Percentiles rank a stretch among this genome's conserved stretches.
phyloP scores from a whole-genome alignment of 108 stramenopile species.

The Aurantiochytrium sp. region DNA sequence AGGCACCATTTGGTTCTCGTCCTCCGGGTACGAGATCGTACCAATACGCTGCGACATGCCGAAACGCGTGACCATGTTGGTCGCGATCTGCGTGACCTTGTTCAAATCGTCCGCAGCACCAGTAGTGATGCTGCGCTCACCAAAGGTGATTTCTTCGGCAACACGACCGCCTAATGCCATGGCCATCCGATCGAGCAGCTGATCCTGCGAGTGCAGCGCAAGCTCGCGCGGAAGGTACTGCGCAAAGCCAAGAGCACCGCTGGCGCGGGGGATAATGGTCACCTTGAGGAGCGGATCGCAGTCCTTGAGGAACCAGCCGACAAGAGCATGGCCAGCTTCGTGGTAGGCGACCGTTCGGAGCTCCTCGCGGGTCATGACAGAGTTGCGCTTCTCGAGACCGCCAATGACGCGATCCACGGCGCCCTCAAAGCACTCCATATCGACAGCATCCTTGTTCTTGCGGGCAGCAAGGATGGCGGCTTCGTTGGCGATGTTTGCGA shows the following conservation, averaged over 20 bases:
- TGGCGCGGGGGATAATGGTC: constrained; percentile 82
- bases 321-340: constrained; percentile 94
- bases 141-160: constrained; percentile 85
- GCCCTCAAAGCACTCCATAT: constrained; percentile 80
- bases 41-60: constrained; percentile 90
- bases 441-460: constrained; percentile 68
- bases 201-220: constrained; percentile 63
- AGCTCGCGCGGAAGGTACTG: constrained; percentile 94
- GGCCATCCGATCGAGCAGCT: constrained; percentile 89
- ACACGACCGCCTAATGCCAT: constrained; percentile 93
- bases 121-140: constrained; percentile 68
- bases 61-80: constrained; percentile 80
- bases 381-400: constrained; percentile 79
- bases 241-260: constrained; percentile 86
- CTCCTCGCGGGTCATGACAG: constrained; percentile 81
- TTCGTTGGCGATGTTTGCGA: constrained; percentile 95
- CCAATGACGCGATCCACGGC: constrained; percentile 88
- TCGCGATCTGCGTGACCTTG: constrained; percentile 84
- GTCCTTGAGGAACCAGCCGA: constrained; percentile 89
- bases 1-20: constrained; percentile 54
- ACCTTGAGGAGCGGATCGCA: constrained; percentile 91
- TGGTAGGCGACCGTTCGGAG: constrained; percentile 84
- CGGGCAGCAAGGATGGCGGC: constrained; percentile 92
- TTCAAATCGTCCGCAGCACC: constrained; percentile 88
- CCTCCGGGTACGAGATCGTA: constrained; percentile 79